Conservation (phyloP, 2,329 filamentous ascomycete species). For the Setomelanomma holmii region DNA sequence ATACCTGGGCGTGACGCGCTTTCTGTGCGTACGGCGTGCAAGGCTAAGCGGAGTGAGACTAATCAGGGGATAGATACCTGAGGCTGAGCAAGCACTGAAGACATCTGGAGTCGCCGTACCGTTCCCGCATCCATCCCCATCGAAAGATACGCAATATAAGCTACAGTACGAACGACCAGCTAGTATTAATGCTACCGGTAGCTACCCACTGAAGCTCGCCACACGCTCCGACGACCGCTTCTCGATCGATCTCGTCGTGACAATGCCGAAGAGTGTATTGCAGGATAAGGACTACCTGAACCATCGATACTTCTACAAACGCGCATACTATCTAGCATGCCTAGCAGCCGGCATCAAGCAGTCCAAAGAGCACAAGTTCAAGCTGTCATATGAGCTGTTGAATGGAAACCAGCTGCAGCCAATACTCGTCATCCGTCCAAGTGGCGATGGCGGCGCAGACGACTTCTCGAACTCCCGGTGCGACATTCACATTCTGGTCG, state of each 20-base stretch:
- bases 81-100: conserved; percentile 73
- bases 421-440: conserved; percentile 60
- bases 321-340: conserved; percentile 88
- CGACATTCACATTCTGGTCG: conserved; percentile 77
- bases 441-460: conserved; percentile 37
- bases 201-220: conserved; percentile 80
- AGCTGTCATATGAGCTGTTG: conserved; percentile 69
- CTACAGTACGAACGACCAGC: conserved; percentile 77
- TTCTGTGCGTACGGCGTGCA: conserved; percentile 41
- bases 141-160: conserved; percentile 80
- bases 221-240: conserved; percentile 66
- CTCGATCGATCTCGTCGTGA: conserved; percentile 82
- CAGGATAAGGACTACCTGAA: conserved; percentile 96
- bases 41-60: conserved; percentile 5
- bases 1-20: conserved; percentile 60
- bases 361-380: conserved; percentile 61
- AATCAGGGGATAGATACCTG: conserved; percentile 63
- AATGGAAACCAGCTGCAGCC: conserved; percentile 81
- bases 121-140: conserved; percentile 81
- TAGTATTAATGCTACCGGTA: conserved; percentile 86
- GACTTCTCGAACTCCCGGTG: conserved; percentile 48
- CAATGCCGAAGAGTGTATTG: conserved; percentile 81
- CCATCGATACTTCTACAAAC: conserved; percentile 91
- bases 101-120: conserved; percentile 75
- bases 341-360: conserved; percentile 74